Base-by-base conservation (phyloP, 2,329 filamentous ascomycete species). In the Didymella exigua region DNA sequence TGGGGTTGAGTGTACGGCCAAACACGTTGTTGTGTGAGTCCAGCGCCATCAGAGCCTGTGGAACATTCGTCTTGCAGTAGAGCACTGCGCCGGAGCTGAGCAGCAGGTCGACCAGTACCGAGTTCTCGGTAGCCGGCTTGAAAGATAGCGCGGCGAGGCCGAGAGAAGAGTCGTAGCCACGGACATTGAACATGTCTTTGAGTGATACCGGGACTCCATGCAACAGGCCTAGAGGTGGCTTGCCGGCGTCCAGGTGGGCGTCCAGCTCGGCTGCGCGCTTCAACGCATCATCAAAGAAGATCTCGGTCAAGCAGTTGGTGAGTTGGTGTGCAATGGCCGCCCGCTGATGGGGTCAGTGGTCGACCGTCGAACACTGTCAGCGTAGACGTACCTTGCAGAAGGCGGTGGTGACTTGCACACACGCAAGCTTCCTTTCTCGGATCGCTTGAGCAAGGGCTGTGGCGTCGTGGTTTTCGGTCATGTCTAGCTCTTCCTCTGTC, bases 381-480 rank as follows among this genome's bases (percentile, higher is more conserved):
- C 16, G 13, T 40, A 2, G 23, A 52, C 52, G 33, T 56, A 74
- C 72, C 65, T 80, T 80, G 60, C 75, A 78, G 56, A 81, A 81
- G 5, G 78, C 78, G 26, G 58, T 68, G 4, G 68, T 65, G 5
- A 79, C 76, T 58, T 76, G 71, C 2, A 75, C 58, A 49, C 73
- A 73, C 26, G 63, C 76, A 13, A 78, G 48, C 43, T 65, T 63
- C 13, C 71, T 69, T 5, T 56, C 64, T 19, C 69, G 60, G 14
- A 81, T 72, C 5, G 69, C 72, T 19, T 71, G 60, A 2, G 75
- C 67, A 41, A 80, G 59, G 13, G 62, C 68, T 5, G 75, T 75
- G 8, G 78, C 79, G 67, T 84, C 79, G 58, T 80, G 81, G 0
- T 76, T 63, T 59, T 86, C 83, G 0, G 84, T 87, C 43, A 87